Evolutionary conservation across 495 filamentous ascomycete genomes (phyloP), one percentile per base, ranked within the genome.

Genomic region (Hypoxylon crocopeplum): DNA sequence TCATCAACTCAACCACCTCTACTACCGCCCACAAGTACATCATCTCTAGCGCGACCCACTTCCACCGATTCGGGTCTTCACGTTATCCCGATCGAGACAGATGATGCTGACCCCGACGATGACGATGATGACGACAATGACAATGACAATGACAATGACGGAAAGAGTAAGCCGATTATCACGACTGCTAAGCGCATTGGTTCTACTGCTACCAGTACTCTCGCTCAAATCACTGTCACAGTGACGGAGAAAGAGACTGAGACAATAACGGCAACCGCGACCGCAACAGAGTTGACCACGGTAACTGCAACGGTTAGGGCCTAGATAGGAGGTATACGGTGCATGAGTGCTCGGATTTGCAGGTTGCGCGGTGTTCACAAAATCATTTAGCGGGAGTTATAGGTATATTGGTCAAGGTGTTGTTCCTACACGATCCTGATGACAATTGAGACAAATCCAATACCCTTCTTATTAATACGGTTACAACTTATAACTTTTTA

Each of bases 241-340:
- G 53, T 58, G 21, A 64, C 53, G 5, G 61, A 61, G 37, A 64
- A 58, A 17, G 61, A 68, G 42, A 62, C 37, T 15, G 61, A 68
- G 42, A 62, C 37, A 2, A 53, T 59, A 13, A 68, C 57, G 1
- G 40, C 48, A 7, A 68, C 48, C 1, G 50, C 56, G 2, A 68
- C 60, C 12, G 47, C 33, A 6, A 67, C 55, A 6, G 48, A 48
- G 38, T 29, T 30, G 19, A 33, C 36, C 21, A 62, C 63, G 27
- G 44, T 49, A 17, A 54, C 53, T 1, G 41, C 58, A 0, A 57
- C 59, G 0, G 34, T 57, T 13, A 30, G 33, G 25, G 37, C 10
- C 7, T 57, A 53, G 13, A n/a, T 3, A 20, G 8, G 12, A 11
- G 38, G 17, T 11, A 45, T 7, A n/a, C 27, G 11, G n/a, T 11